These are phyloP conservation scores for Pichia sp. DNA, from an alignment of 1,139 yeast genomes.

Conservation along the genomic window DNA sequence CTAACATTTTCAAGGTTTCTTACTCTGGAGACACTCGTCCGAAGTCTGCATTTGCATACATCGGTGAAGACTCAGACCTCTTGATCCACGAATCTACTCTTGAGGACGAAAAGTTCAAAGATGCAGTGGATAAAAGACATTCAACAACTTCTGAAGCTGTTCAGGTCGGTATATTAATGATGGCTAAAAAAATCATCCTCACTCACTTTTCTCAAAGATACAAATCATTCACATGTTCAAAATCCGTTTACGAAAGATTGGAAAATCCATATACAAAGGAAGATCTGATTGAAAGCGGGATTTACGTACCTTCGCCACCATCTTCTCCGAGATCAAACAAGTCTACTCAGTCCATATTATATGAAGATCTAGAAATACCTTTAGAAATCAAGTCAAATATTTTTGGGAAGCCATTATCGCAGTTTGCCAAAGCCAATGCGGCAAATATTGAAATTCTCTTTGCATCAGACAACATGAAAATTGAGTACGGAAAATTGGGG, in stretches of 20 bases:
- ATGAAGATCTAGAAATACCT: constrained; percentile 12
- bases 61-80: constrained; percentile 69
- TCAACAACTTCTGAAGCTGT: constrained; percentile 91
- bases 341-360: neutral
- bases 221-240: constrained; percentile 57
- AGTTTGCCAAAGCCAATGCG: constrained; percentile 16
- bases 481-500: constrained; percentile 39
- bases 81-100: constrained; percentile 91
- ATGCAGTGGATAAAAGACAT: constrained; percentile 79
- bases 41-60: constrained; percentile 48
- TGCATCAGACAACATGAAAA: constrained; percentile 62
- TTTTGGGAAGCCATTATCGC: constrained; percentile 17
- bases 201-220: constrained; percentile 94
- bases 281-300: constrained; percentile 10
- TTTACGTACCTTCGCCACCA: constrained; percentile 4
- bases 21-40: constrained; percentile 98
- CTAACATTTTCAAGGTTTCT: constrained; percentile 57
- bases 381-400: constrained; percentile 24
- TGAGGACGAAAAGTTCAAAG: constrained; percentile 73
- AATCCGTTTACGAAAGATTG: constrained; percentile 28
- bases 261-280: constrained; percentile 16
- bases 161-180: constrained; percentile 63
- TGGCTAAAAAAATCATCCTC: constrained; percentile 62
- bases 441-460: constrained; percentile 34
- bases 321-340: neutral